Conservation (phyloP, 1,284 basidiomycete species). For the Puccinia coronata region DNA sequence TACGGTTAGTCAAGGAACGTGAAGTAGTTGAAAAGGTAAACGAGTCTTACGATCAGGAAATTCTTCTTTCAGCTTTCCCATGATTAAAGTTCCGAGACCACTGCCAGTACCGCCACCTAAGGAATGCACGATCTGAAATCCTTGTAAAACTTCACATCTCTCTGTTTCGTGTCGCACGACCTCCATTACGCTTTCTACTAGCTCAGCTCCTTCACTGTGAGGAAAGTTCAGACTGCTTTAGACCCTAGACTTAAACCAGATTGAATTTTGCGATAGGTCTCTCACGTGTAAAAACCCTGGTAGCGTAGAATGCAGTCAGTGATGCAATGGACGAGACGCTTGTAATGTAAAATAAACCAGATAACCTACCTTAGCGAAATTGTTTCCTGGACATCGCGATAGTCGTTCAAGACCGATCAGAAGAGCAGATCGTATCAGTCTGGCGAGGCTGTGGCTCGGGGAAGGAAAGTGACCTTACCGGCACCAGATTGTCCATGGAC, state of each 20-base stretch:
- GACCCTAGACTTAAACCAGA: not conserved
- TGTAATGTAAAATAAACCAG: not conserved
- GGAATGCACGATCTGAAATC: constrained; percentile 59
- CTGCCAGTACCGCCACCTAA: constrained; percentile 60
- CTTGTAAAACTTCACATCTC: constrained; percentile 59
- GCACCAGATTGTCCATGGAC: constrained; percentile 57
- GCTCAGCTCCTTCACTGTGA: constrained; percentile 59
- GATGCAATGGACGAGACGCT: not conserved
- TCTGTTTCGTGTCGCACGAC: constrained; percentile 59
- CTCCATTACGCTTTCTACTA: constrained; percentile 59
- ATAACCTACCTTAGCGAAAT: constrained; percentile 31
- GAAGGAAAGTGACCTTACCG: constrained; percentile 56
- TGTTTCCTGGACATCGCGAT: constrained; percentile 10
- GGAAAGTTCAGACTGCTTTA: constrained; percentile 53
- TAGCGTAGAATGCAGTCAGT: not conserved
- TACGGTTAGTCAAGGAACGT: constrained; percentile 55
- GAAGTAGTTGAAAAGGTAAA: constrained; percentile 55
- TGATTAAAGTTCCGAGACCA: constrained; percentile 58
- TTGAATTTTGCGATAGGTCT: constrained; percentile 39
- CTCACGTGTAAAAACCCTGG: constrained; percentile 49
- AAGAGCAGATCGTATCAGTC: not conserved
- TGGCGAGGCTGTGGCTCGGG: not conserved
- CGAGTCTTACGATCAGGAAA: constrained; percentile 59
- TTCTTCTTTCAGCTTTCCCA: constrained; percentile 59
- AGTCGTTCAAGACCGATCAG: not conserved